These are phyloP conservation scores for Fistulinella cinereoalba DNA, from an alignment of 1,284 basidiomycete species.

Conservation along the genomic window DNA sequence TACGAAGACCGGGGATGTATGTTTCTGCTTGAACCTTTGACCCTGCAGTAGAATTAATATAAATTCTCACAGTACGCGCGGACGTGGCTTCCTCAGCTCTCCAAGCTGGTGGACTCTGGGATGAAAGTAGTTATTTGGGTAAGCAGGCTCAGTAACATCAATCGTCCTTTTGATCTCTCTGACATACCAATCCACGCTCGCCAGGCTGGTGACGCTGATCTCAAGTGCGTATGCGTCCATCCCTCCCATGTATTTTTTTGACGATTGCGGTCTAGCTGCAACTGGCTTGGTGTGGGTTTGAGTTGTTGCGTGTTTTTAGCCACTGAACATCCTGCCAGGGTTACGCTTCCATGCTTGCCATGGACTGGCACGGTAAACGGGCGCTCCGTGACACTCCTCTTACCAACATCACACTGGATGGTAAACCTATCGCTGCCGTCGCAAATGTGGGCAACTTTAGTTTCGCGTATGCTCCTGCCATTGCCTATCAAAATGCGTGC, in stretches of 20 bases:
- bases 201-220: conserved; percentile 68
- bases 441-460: conserved; percentile 64
- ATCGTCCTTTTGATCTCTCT: neutral
- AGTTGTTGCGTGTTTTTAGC: neutral
- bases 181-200: neutral
- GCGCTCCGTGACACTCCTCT: conserved; percentile 48
- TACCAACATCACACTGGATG: conserved; percentile 56
- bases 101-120: conserved; percentile 48
- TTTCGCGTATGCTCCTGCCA: conserved; percentile 47
- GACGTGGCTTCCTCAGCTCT: conserved; percentile 52
- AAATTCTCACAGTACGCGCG: conserved; percentile 45
- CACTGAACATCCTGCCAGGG: conserved; percentile 17
- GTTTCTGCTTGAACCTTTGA: conserved; percentile 1
- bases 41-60: neutral
- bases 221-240: conserved; percentile 42
- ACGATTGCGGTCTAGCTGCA: too few relatives aligned
- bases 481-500: neutral
- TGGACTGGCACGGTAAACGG: conserved; percentile 61
- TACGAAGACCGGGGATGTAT: conserved; percentile 36
- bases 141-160: conserved; percentile 14
- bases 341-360: conserved; percentile 51
- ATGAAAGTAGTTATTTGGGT: conserved; percentile 63
- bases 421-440: conserved; percentile 50
- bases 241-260: too few relatives aligned
- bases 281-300: too few relatives aligned